Percentiles rank a stretch among this genome's conserved stretches.
These are phyloP conservation scores for Pyrenula aspistea DNA, from an alignment of 495 filamentous ascomycete genomes.

Conservation along the genomic window DNA sequence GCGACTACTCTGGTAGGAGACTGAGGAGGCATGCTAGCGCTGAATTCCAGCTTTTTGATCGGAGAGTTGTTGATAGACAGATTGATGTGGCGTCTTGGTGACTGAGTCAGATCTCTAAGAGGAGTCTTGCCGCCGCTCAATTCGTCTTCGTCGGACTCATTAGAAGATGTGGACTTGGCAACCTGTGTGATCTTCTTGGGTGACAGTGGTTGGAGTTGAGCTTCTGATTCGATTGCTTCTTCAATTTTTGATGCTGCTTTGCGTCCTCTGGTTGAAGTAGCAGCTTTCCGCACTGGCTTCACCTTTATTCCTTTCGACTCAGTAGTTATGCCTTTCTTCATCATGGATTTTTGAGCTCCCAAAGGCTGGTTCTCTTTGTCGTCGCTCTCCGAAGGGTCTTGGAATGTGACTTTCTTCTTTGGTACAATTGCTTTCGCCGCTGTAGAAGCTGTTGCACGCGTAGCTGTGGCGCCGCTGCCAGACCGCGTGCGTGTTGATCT, in stretches of 20 bases:
- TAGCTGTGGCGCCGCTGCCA: constrained; percentile 3
- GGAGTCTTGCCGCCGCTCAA: constrained; percentile 28
- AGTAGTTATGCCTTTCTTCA: constrained; percentile 14
- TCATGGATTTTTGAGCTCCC: constrained; percentile 11
- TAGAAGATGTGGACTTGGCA: constrained; percentile 26
- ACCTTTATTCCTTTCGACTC: constrained; percentile 27
- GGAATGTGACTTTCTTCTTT: constrained; percentile 41
- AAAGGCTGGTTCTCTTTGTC: constrained; percentile 24
- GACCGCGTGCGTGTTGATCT: constrained; percentile 3
- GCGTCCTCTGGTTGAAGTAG: constrained; percentile 21
- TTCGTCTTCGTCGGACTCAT: constrained; percentile 40
- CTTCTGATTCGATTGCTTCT: constrained; percentile 10
- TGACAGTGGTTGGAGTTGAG: constrained; percentile 30
- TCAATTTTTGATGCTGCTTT: constrained; percentile 17
- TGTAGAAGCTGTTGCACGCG: constrained; percentile 14
- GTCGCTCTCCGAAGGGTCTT: constrained; percentile 26
- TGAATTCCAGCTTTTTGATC: constrained; percentile 23
- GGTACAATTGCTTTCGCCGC: constrained; percentile 28
- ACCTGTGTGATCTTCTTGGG: constrained; percentile 45
- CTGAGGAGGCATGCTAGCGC: constrained; percentile 12
- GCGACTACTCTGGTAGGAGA: constrained; percentile 7
- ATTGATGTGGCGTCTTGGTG: constrained; percentile 1
- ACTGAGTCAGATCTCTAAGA: constrained; percentile 13
- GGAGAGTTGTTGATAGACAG: constrained; percentile 14
- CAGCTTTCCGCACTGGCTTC: constrained; percentile 35